These are phyloP conservation scores for Neoarthrinium moseri DNA, from an alignment of 2,329 filamentous ascomycete species.

Conservation along the genomic window DNA sequence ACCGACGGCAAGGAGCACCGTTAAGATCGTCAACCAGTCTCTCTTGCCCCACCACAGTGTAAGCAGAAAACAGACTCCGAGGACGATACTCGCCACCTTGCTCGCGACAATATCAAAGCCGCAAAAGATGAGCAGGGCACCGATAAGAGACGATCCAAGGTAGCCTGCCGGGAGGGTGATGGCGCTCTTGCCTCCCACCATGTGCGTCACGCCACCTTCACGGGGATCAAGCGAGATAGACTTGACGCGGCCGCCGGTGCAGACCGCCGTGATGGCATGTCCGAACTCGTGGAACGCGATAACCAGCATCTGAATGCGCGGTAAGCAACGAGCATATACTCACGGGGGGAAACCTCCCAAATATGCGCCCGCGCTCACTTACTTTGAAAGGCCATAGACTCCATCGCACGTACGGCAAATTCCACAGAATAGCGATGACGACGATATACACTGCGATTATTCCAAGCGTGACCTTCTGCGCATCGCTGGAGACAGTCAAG, in stretches of 20 bases:
- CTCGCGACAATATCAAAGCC: conserved; percentile 80
- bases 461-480: conserved; percentile 69
- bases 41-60: conserved; percentile 79
- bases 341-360: too few species aligned
- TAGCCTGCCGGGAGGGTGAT: conserved; percentile 77
- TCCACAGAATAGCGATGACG: conserved; percentile 75
- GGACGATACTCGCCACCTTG: conserved; percentile 73
- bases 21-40: conserved; percentile 75
- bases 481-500: conserved; percentile 59
- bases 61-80: conserved; percentile 74
- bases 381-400: conserved; percentile 81
- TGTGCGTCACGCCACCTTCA: conserved; percentile 77
- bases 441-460: conserved; percentile 72
- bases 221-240: conserved; percentile 73
- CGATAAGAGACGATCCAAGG: conserved; percentile 73
- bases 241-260: conserved; percentile 72
- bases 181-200: conserved; percentile 68
- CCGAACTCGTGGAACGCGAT: conserved; percentile 82
- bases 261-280: conserved; percentile 70
- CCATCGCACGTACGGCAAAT: conserved; percentile 73
- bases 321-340: conserved; percentile 6
- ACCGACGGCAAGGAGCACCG: conserved; percentile 67
- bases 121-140: conserved; percentile 74
- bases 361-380: conserved; percentile 14
- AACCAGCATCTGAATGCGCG: conserved; percentile 64